phyloP scores from a whole-genome alignment of 192 early-diverging fungal genomes.

The Linnemannia zychae region DNA sequence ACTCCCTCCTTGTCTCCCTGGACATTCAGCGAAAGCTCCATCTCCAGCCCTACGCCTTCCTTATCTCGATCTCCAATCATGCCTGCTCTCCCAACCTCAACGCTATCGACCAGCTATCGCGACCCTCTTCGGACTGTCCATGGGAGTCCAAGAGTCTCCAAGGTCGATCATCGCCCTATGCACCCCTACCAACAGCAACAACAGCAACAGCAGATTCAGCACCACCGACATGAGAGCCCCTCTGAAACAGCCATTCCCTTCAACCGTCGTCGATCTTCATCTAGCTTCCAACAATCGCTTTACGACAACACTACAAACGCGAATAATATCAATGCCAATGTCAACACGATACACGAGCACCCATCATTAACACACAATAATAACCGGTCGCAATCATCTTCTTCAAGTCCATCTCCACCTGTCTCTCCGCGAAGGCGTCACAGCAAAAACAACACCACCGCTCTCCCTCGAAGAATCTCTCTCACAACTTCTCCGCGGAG shows the following conservation, averaged over 20 bases:
- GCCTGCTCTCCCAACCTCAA: background rate
- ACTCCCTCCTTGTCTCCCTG: background rate
- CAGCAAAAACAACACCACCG: background rate
- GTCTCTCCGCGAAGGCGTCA: background rate
- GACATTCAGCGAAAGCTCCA: background rate
- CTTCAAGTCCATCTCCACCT: constrained; percentile 3
- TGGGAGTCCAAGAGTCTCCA: constrained; percentile 12
- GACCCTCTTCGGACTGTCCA: constrained; percentile 31
- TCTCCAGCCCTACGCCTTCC: background rate
- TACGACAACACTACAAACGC: background rate
- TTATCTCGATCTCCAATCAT: background rate
- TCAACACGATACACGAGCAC: background rate
- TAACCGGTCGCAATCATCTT: background rate
- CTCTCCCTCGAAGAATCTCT: constrained; percentile 23
- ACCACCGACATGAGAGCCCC: background rate
- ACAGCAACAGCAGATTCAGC: no score
- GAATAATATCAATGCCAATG: background rate
- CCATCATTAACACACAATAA: background rate
- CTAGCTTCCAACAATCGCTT: background rate
- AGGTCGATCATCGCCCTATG: background rate
- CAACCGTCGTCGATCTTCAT: background rate
- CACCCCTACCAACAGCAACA: background rate
- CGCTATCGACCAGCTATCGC: constrained; percentile 18
- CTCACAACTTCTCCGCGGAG: constrained; percentile 37
- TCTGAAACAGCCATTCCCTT: background rate